These are phyloP conservation scores for Elasticomyces elasticus DNA, from an alignment of 495 filamentous ascomycete genomes.

Conservation along the genomic window DNA sequence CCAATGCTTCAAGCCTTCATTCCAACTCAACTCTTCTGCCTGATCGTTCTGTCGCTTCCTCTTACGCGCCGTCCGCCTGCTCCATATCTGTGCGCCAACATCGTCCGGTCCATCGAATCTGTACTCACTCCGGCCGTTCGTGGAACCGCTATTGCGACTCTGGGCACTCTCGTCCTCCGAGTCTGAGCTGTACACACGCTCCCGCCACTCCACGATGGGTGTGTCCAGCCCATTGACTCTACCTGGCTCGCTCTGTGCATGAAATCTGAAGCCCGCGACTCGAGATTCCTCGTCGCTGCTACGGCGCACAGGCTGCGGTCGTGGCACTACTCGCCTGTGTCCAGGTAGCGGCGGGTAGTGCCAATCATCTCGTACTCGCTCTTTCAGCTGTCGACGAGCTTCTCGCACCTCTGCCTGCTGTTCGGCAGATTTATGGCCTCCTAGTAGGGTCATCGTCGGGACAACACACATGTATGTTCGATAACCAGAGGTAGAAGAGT, in stretches of 20 bases:
- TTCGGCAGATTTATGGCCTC: neutral
- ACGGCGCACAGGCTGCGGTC: slow-evolving; percentile 29
- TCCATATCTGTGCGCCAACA: slow-evolving; percentile 35
- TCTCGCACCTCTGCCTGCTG: slow-evolving; percentile 24
- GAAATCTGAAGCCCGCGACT: slow-evolving; percentile 17
- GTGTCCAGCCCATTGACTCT: slow-evolving; percentile 17
- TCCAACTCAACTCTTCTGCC: slow-evolving; percentile 73
- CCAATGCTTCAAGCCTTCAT: slow-evolving; percentile 68
- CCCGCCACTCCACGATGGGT: slow-evolving; percentile 31
- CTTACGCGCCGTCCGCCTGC: slow-evolving; percentile 40
- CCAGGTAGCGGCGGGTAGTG: slow-evolving; percentile 23
- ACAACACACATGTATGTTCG: too few species aligned
- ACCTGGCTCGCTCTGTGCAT: slow-evolving; percentile 1
- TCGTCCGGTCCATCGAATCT: slow-evolving; percentile 56
- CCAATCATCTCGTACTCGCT: slow-evolving; percentile 53
- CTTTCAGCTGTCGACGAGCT: slow-evolving; percentile 34
- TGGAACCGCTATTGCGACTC: neutral
- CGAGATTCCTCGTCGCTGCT: slow-evolving; percentile 1
- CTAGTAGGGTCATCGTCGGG: slow-evolving; percentile 10
- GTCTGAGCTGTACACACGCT: slow-evolving; percentile 32
- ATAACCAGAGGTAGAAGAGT: too few species aligned
- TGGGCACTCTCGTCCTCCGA: slow-evolving; percentile 6
- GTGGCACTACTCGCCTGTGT: slow-evolving; percentile 26
- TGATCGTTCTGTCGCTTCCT: slow-evolving; percentile 48
- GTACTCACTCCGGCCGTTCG: slow-evolving; percentile 35